Percentiles rank a stretch among this genome's conserved stretches.
Evolutionary conservation across 2,329 filamentous ascomycete species (phyloP).

Genomic region (Penicillium sp.): DNA sequence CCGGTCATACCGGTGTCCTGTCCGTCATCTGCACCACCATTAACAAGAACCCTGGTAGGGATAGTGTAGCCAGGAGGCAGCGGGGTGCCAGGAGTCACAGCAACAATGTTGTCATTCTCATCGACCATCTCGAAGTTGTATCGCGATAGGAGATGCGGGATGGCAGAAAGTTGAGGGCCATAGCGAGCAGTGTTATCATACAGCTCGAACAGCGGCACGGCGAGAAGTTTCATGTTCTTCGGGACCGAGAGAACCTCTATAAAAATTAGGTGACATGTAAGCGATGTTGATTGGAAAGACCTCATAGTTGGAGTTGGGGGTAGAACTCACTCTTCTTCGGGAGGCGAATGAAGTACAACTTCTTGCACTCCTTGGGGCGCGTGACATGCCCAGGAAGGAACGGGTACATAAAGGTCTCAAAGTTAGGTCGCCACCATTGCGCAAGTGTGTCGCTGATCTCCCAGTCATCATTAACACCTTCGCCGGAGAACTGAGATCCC

Average conservation of each 20-base stretch:
- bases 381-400: slow-evolving; percentile 96
- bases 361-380: slow-evolving; percentile 97
- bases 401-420: slow-evolving; percentile 99
- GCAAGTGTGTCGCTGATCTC: slow-evolving; percentile 90
- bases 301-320: background rate
- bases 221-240: slow-evolving; percentile 99
- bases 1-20: slow-evolving; percentile 42
- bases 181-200: slow-evolving; percentile 97
- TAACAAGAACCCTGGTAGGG: slow-evolving; percentile 65
- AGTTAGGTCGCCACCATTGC: slow-evolving; percentile 98
- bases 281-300: background rate
- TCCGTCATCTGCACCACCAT: slow-evolving; percentile 29
- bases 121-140: slow-evolving; percentile 99
- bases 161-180: slow-evolving; percentile 92
- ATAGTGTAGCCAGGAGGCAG: slow-evolving; percentile 60
- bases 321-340: slow-evolving; percentile 75
- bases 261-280: background rate
- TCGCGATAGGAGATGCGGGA: slow-evolving; percentile 87
- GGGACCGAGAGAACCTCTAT: slow-evolving; percentile 91
- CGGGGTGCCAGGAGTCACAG: slow-evolving; percentile 73
- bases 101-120: slow-evolving; percentile 83
- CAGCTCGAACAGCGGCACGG: slow-evolving; percentile 93
- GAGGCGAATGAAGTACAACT: slow-evolving; percentile 94
- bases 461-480: slow-evolving; percentile 91
- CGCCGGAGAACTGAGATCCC: slow-evolving; percentile 75